Evolutionary conservation across 2,329 filamentous ascomycete species (phyloP), one percentile per base, ranked within the genome.

Genomic region (Penicillium digitatum): DNA sequence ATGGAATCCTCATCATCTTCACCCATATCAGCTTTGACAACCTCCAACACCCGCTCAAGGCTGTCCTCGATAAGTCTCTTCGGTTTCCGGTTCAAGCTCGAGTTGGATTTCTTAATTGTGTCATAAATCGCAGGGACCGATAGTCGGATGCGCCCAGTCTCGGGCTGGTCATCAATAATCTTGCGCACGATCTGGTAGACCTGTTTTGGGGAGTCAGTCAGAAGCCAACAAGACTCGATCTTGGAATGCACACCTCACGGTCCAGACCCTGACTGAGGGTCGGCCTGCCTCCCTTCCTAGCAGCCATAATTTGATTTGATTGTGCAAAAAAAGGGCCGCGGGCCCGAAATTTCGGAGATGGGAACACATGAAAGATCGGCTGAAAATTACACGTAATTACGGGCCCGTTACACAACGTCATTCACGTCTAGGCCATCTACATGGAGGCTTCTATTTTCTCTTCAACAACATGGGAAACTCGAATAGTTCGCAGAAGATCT

Each of bases 21-120:
- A 44, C 78, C 81, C 56, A 86, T 82, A 62, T 89, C 84, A 61
- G 80, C 77, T 52, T 86, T 87, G 5, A 93, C 78, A 18, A 90
- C 84, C 8, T 86, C 82, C 16, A 96, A 76, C 0, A 92, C 90
- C 8, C 90, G 81, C 58, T 95, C 90, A 60, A 97, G 90, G 34
- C 88, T 87, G 60, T 94, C 89, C 70, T 96, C 89, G 1, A 97
- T 76, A 0, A 87, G 79, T 57, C 86, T 87, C 72, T 94, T 95
- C 37, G 90, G 90, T 62, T 88, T 85, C 22, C 94, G 81, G 59
- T 89, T 90, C 22, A 97, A 75, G 50, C 88, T 91, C 0, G 91
- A 95, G 70, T 96, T 96, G 14, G 91, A 96, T 48, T 79, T 77
- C 64, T 91, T 89, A 58, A 97, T 90, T 55, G 83, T 84, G 37